phyloP scores from a whole-genome alignment of 2,329 filamentous ascomycete species.

The Whalleya microplaca region DNA sequence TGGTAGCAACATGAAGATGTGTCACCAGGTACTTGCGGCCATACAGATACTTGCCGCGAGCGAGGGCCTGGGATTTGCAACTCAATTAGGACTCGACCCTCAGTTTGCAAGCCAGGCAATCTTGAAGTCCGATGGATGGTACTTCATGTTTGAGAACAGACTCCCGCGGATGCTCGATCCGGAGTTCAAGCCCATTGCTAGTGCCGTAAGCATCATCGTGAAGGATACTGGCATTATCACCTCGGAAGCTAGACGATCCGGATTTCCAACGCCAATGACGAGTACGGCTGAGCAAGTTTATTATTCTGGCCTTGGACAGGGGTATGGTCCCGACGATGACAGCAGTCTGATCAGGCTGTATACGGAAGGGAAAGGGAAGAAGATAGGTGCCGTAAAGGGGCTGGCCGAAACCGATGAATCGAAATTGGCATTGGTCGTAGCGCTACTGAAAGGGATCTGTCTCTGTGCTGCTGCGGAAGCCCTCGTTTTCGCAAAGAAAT shows the following conservation, averaged over 20 bases:
- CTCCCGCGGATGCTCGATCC: slow-evolving; percentile 57
- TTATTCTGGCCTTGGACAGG: slow-evolving; percentile 60
- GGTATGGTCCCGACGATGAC: slow-evolving; percentile 53
- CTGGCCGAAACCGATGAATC: slow-evolving; percentile 37
- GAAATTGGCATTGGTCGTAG: slow-evolving; percentile 44
- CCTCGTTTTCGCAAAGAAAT: slow-evolving; percentile 45
- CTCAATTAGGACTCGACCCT: slow-evolving; percentile 57
- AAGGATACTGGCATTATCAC: slow-evolving; percentile 71
- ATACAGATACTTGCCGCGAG: slow-evolving; percentile 64
- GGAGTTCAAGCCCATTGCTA: slow-evolving; percentile 58
- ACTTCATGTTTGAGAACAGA: slow-evolving; percentile 67
- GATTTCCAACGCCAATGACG: slow-evolving; percentile 64
- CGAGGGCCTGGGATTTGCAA: slow-evolving; percentile 64
- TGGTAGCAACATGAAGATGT: slow-evolving; percentile 64
- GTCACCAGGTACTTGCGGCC: slow-evolving; percentile 66
- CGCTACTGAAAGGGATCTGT: slow-evolving; percentile 48
- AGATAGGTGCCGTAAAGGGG: slow-evolving; percentile 34
- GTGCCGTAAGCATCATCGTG: slow-evolving; percentile 62
- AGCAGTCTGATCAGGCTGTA: slow-evolving; percentile 49
- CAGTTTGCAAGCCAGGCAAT: slow-evolving; percentile 47
- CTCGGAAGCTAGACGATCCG: slow-evolving; percentile 59
- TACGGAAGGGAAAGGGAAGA: slow-evolving; percentile 41
- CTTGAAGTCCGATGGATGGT: slow-evolving; percentile 53
- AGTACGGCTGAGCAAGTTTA: slow-evolving; percentile 68
- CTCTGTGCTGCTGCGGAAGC: slow-evolving; percentile 48